Evolutionary conservation across 371 early-diverging fungal genomes (phyloP).

Genomic region (Dentiscutata heterogama): DNA sequence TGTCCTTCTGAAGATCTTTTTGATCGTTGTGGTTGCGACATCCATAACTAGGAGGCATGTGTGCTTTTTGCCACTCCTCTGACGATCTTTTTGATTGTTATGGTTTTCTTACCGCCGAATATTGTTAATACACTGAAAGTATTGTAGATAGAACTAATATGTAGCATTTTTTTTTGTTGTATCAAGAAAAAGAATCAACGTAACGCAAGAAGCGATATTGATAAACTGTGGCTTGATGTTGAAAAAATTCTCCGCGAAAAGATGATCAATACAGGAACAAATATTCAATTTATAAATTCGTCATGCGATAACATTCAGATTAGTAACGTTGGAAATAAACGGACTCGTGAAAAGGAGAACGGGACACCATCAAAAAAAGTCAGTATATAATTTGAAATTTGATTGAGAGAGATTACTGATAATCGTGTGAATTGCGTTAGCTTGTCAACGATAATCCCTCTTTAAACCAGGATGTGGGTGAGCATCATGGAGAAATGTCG

Average conservation of each 20-base stretch:
- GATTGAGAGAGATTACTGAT: constrained; percentile 17
- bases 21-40: neutral
- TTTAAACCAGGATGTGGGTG: constrained; percentile 2
- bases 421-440: constrained; percentile 20
- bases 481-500: neutral
- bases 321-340: constrained; percentile 12
- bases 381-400: constrained; percentile 27
- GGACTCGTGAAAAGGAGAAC: constrained; percentile 1
- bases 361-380: constrained; percentile 22
- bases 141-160: neutral
- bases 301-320: neutral
- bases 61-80: neutral
- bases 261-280: constrained; percentile 13
- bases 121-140: neutral
- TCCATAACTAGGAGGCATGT: neutral
- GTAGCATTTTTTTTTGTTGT: neutral
- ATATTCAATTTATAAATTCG: neutral
- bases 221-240: neutral
- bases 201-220: neutral
- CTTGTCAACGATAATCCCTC: neutral
- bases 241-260: constrained; percentile 8
- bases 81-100: constrained; percentile 13
- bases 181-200: neutral
- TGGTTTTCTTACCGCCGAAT: neutral
- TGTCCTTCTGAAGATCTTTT: constrained; percentile 3